phyloP scores from a whole-genome alignment of 805 yeast genomes.

The Wickerhamiella kurtzmanii region DNA sequence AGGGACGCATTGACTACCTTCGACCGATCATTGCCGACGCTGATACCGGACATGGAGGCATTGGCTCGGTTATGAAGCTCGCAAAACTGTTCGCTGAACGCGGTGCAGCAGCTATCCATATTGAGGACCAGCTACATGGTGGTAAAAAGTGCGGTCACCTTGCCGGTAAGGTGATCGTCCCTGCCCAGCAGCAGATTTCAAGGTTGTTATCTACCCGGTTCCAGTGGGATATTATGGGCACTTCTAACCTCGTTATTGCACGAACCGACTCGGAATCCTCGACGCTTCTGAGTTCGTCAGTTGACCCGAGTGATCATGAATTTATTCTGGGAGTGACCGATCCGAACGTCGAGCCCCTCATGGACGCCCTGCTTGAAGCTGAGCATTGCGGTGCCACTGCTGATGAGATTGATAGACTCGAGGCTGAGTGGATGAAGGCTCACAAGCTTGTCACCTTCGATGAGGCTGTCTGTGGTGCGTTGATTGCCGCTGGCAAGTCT shows the following conservation, averaged over 20 bases:
- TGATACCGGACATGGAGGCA: slow-evolving; percentile 55
- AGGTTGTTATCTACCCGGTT: slow-evolving; percentile 44
- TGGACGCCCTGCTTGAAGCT: slow-evolving; percentile 33
- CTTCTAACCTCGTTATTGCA: slow-evolving; percentile 44
- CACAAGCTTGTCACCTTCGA: slow-evolving; percentile 35
- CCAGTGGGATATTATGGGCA: slow-evolving; percentile 54
- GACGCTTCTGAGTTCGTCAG: slow-evolving; percentile 35
- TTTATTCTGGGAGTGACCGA: slow-evolving; percentile 37
- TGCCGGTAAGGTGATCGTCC: slow-evolving; percentile 49
- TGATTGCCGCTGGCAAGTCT: slow-evolving; percentile 21
- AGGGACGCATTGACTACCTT: slow-evolving; percentile 34
- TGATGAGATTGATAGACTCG: slow-evolving; percentile 29
- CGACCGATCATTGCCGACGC: slow-evolving; percentile 55
- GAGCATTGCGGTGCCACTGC: slow-evolving; percentile 29
- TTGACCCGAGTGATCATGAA: slow-evolving; percentile 47
- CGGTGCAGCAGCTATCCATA: slow-evolving; percentile 55
- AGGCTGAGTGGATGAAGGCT: slow-evolving; percentile 34
- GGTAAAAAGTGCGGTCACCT: slow-evolving; percentile 55
- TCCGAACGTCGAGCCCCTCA: slow-evolving; percentile 30
- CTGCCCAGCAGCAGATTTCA: slow-evolving; percentile 42
- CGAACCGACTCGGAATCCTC: slow-evolving; percentile 49
- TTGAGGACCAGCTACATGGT: slow-evolving; percentile 53
- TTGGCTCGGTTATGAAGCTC: slow-evolving; percentile 48
- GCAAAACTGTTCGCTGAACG: slow-evolving; percentile 53
- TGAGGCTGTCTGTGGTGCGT: slow-evolving; percentile 34